Conservation (phyloP, 768 basidiomycete genomes). For the Phylloporus rhodoxanthus region DNA sequence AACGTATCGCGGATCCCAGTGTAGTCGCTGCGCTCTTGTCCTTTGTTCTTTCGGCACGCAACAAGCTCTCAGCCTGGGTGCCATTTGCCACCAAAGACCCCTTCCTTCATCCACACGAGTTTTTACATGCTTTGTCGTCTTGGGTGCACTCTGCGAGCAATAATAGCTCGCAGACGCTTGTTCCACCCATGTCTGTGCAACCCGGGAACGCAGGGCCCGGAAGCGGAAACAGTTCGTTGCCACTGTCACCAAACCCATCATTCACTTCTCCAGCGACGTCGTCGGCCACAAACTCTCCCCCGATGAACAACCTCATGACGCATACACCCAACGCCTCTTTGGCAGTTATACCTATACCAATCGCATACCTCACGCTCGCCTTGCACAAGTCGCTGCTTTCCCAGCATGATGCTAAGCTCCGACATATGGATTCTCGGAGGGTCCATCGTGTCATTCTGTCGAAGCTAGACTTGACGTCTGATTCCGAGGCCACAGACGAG, state of each 20-base stretch:
- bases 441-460: constrained; percentile 58
- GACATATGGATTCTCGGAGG: constrained; percentile 48
- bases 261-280: constrained; percentile 1
- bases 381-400: constrained; percentile 19
- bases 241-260: constrained; percentile 7
- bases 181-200: constrained; percentile 26
- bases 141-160: constrained; percentile 19
- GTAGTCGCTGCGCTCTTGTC: constrained; percentile 68
- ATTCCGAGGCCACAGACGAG: constrained; percentile 29
- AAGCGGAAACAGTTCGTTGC: constrained; percentile 14
- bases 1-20: constrained; percentile 67
- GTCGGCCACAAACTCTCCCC: constrained; percentile 5
- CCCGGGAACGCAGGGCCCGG: constrained; percentile 10
- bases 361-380: constrained; percentile 22
- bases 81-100: constrained; percentile 65
- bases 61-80: constrained; percentile 56
- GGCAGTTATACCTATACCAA: neutral
- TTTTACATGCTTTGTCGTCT: constrained; percentile 43
- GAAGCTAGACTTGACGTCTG: constrained; percentile 43
- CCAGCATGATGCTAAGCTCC: constrained; percentile 26
- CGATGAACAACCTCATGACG: constrained; percentile 3
- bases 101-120: constrained; percentile 61
- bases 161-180: constrained; percentile 15
- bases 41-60: constrained; percentile 59
- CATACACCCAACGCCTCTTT: constrained; percentile 12